phyloP scores from a whole-genome alignment of 768 basidiomycete species.

The Trametes villosa region DNA sequence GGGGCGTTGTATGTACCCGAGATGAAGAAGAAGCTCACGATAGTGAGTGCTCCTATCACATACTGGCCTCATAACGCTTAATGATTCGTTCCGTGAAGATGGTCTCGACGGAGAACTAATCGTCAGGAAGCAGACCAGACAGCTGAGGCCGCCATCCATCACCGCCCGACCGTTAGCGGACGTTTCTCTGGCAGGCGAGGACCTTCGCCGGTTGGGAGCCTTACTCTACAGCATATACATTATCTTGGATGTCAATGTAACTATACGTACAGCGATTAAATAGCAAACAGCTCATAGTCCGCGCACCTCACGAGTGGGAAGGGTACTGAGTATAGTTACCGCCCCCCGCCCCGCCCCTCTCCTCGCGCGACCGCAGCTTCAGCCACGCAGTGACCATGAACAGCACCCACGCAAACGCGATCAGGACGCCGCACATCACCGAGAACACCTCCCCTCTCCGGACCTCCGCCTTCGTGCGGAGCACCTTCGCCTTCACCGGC shows the following conservation, averaged over 20 bases:
- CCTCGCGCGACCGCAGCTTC: conserved; percentile 52
- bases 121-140: no score
- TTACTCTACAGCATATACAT: no score
- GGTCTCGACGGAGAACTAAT: conserved; percentile 4
- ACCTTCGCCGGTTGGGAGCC: no score
- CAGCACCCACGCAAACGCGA: conserved; percentile 61
- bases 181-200: no score
- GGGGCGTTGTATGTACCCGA: conserved; percentile 8
- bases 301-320: not conserved
- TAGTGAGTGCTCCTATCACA: conserved; percentile 5
- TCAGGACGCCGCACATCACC: conserved; percentile 43
- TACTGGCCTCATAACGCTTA: not conserved
- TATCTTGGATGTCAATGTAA: not conserved
- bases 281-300: not conserved
- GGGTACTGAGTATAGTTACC: not conserved
- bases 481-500: conserved; percentile 15
- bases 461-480: conserved; percentile 30
- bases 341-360: conserved; percentile 30
- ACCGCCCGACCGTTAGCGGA: no score
- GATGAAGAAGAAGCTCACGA: conserved; percentile 15
- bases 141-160: no score
- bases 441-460: conserved; percentile 56
- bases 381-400: conserved; percentile 67
- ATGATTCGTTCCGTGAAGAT: not conserved
- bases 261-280: not conserved